phyloP scores from a whole-genome alignment of 768 basidiomycete species.

The Russula olivacea region DNA sequence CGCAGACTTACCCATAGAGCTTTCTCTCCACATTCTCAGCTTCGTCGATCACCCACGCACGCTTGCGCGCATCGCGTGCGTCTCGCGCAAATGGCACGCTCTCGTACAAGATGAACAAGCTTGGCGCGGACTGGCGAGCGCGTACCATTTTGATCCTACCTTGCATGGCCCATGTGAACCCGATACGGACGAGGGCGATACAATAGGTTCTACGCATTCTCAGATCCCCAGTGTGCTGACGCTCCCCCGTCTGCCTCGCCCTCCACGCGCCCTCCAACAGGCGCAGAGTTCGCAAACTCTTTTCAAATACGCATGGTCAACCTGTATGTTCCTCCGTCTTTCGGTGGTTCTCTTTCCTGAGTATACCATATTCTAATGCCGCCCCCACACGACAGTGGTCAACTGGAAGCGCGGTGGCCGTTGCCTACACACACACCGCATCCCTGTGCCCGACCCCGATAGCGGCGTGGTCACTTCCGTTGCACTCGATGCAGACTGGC shows the following conservation, averaged over 20 bases:
- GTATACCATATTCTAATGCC: neutral
- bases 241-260: conserved; percentile 7
- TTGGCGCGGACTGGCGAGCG: conserved; percentile 19
- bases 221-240: neutral
- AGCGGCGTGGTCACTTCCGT: conserved; percentile 80
- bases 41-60: conserved; percentile 24
- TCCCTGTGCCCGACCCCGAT: conserved; percentile 34
- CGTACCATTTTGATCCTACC: conserved; percentile 11
- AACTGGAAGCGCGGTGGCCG: conserved; percentile 28
- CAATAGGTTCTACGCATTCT: neutral
- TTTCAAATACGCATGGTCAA: conserved; percentile 23
- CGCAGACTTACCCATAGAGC: conserved; percentile 22
- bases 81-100: conserved; percentile 24
- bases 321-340: conserved; percentile 10
- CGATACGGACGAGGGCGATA: conserved; percentile 8
- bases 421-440: conserved; percentile 22
- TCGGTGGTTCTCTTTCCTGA: neutral
- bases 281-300: conserved; percentile 11
- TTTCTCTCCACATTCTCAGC: conserved; percentile 23
- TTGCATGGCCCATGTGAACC: conserved; percentile 15
- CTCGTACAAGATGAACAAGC: conserved; percentile 22
- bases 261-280: neutral
- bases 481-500: conserved; percentile 74
- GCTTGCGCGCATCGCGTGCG: conserved; percentile 16
- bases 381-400: neutral